Conservation (phyloP, 768 basidiomycete species). For the Boletus edulis region DNA sequence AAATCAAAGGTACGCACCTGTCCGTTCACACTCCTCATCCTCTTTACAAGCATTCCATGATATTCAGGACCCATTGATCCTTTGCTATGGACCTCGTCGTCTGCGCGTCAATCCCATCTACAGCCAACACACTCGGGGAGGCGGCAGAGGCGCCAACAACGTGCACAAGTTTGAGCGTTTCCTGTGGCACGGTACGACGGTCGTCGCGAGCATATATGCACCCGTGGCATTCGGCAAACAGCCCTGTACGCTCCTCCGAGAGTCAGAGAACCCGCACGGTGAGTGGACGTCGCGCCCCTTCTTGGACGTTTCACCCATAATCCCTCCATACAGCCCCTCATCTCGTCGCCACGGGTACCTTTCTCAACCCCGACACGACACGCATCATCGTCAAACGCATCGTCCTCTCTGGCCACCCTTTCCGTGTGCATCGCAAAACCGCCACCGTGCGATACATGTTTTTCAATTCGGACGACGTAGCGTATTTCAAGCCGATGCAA, state of each 20-base stretch:
- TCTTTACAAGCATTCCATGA: neutral
- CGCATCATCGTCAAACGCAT: slow-evolving; percentile 92
- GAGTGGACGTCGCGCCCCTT: neutral
- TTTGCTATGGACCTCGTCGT: slow-evolving; percentile 88
- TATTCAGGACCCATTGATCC: slow-evolving; percentile 75
- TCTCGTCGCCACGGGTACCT: slow-evolving; percentile 87
- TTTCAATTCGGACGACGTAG: slow-evolving; percentile 91
- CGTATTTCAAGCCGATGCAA: slow-evolving; percentile 92
- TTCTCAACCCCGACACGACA: slow-evolving; percentile 87
- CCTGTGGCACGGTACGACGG: slow-evolving; percentile 76
- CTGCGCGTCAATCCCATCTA: slow-evolving; percentile 84
- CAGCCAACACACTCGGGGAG: slow-evolving; percentile 89
- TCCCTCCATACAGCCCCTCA: slow-evolving; percentile 51
- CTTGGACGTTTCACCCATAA: no score
- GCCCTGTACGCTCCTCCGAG: slow-evolving; percentile 73
- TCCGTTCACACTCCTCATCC: neutral
- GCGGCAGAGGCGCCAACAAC: slow-evolving; percentile 90
- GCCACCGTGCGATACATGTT: slow-evolving; percentile 99
- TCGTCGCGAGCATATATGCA: slow-evolving; percentile 85
- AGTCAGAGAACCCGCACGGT: slow-evolving; percentile 65
- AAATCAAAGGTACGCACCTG: slow-evolving; percentile 71
- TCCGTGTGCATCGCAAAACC: slow-evolving; percentile 95
- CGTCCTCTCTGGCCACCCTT: slow-evolving; percentile 92
- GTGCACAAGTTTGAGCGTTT: slow-evolving; percentile 96
- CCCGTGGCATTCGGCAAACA: slow-evolving; percentile 82